Conservation (phyloP, 106 monocot genomes). For the Apostasia ramifera region DNA sequence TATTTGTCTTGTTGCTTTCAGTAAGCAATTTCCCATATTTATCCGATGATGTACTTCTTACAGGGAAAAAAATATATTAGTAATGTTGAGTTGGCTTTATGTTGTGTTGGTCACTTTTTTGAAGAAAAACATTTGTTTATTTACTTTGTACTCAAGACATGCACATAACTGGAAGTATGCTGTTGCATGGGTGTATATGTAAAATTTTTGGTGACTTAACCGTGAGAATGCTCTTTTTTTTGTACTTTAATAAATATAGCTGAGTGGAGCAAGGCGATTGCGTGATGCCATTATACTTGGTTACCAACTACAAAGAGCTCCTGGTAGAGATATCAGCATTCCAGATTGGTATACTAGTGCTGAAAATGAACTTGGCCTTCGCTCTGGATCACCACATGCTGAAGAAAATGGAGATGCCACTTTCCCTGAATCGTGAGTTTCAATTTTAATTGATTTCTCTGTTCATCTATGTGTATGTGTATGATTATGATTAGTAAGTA, state of each 20-base stretch:
- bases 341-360: conserved; percentile 84
- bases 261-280: conserved; percentile 77
- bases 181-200: too few relatives aligned
- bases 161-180: too few relatives aligned
- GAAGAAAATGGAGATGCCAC: conserved; percentile 14
- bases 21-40: too few relatives aligned
- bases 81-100: too few relatives aligned
- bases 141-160: too few relatives aligned
- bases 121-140: too few relatives aligned
- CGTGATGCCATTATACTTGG: conserved; percentile 87
- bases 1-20: too few relatives aligned
- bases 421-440: conserved; percentile 52
- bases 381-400: conserved; percentile 16
- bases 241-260: conserved; percentile 18
- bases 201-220: too few relatives aligned
- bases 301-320: conserved; percentile 75
- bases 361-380: conserved; percentile 61
- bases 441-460: background rate
- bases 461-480: background rate
- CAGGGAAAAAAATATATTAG: too few relatives aligned
- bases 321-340: conserved; percentile 68
- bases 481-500: background rate
- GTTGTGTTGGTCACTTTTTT: too few relatives aligned
- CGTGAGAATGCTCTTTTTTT: too few relatives aligned
- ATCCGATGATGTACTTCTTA: too few relatives aligned